A percentile compares a stretch with the other conserved stretches of the same genome.
phyloP scores from a whole-genome alignment of 352 stramenopile species.

The Thraustochytrium striatum region DNA sequence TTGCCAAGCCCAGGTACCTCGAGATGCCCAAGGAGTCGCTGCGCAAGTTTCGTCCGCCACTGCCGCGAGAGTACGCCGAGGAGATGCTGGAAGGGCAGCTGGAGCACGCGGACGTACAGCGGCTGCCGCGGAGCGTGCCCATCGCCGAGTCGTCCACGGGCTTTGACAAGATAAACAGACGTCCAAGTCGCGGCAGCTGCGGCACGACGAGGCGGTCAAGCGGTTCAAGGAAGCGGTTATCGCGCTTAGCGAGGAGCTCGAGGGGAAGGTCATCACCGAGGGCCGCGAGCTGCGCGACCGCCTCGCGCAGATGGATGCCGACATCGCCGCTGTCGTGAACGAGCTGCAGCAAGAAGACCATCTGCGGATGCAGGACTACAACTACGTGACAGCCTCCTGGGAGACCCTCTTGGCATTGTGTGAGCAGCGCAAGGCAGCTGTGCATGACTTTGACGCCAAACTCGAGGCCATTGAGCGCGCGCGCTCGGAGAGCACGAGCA shows the following conservation, averaged over 20 bases:
- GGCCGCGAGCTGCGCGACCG: constrained; percentile 15
- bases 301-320: background rate
- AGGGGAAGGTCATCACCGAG: background rate
- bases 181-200: constrained; percentile 15
- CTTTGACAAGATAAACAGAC: constrained; percentile 12
- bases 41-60: background rate
- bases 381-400: constrained; percentile 9
- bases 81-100: background rate
- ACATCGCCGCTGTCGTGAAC: background rate
- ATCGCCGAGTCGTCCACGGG: constrained; percentile 14
- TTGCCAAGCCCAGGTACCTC: background rate
- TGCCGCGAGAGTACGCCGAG: background rate
- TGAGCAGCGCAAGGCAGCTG: background rate
- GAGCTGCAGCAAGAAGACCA: constrained; percentile 9
- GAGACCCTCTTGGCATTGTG: background rate
- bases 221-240: constrained; percentile 1
- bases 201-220: constrained; percentile 21
- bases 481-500: background rate
- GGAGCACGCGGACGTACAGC: background rate
- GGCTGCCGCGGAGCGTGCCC: background rate
- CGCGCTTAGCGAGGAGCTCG: background rate
- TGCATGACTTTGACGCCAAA: constrained; percentile 7
- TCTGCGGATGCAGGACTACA: constrained; percentile 18
- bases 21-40: constrained; percentile 19
- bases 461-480: background rate